These are phyloP conservation scores for Hemileia vastatrix DNA, from an alignment of 1,284 basidiomycete species.

Conservation along the genomic window DNA sequence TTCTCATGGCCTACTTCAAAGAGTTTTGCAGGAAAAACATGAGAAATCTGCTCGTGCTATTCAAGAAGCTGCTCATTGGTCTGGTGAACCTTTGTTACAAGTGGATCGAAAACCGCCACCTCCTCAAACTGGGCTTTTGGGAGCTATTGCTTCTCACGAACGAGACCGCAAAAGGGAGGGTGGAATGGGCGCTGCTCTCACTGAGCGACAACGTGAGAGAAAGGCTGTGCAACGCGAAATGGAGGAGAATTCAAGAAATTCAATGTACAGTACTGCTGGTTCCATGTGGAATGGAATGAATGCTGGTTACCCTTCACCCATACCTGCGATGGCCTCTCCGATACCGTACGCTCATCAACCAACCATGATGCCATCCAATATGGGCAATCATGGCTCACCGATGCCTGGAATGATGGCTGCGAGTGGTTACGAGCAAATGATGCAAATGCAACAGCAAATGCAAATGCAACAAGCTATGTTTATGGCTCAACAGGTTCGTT, in stretches of 20 bases:
- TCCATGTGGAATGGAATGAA: neutral
- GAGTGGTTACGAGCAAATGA: conserved; percentile 13
- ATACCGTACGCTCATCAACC: too few species aligned
- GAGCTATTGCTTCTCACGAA: conserved; percentile 90
- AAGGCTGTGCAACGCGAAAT: conserved; percentile 6
- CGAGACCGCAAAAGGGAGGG: conserved; percentile 86
- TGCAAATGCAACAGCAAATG: conserved; percentile 21
- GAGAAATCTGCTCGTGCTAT: conserved; percentile 89
- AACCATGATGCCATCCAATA: neutral
- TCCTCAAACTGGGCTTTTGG: conserved; percentile 87
- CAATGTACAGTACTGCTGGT: conserved; percentile 1
- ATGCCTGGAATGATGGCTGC: neutral
- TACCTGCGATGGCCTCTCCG: too few species aligned
- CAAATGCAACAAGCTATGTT: conserved; percentile 22
- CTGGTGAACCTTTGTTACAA: conserved; percentile 79
- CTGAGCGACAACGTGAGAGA: conserved; percentile 86
- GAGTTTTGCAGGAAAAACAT: conserved; percentile 87
- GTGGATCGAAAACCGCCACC: conserved; percentile 88
- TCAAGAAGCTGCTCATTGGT: conserved; percentile 81
- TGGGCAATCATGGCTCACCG: conserved; percentile 13
- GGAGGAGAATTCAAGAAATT: conserved; percentile 8
- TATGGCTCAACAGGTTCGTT: conserved; percentile 12
- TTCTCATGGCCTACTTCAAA: conserved; percentile 84
- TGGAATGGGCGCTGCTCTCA: conserved; percentile 83
- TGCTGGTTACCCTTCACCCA: neutral